phyloP scores from a whole-genome alignment of 2,329 filamentous ascomycete species.

The Phoma sp. region DNA sequence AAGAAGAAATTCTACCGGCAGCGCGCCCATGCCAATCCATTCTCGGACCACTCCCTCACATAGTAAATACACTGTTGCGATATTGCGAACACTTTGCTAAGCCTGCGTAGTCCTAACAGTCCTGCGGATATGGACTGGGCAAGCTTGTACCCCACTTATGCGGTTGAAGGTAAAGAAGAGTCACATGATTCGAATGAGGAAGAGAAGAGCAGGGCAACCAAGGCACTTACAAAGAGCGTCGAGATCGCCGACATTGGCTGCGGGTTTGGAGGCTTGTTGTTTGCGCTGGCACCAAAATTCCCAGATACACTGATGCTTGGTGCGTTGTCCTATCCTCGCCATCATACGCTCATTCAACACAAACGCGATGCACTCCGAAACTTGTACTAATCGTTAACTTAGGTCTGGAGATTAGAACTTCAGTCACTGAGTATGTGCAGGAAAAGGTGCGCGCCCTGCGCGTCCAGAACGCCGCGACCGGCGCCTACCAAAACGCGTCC shows the following conservation, averaged over 20 bases:
- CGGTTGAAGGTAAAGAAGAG: slow-evolving; percentile 14
- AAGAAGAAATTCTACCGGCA: slow-evolving; percentile 97
- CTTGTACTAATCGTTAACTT: neutral
- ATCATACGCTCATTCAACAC: neutral
- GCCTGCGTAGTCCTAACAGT: slow-evolving; percentile 68
- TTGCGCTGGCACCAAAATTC: slow-evolving; percentile 81
- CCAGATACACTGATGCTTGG: slow-evolving; percentile 85
- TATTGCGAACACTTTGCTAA: slow-evolving; percentile 19
- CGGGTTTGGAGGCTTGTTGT: slow-evolving; percentile 89
- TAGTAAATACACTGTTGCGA: slow-evolving; percentile 68
- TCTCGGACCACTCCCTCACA: slow-evolving; percentile 87
- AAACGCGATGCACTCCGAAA: neutral
- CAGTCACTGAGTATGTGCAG: slow-evolving; percentile 89
- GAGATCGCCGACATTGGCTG: slow-evolving; percentile 97
- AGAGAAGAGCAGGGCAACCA: slow-evolving; percentile 20
- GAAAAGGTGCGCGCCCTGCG: slow-evolving; percentile 85
- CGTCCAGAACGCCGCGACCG: slow-evolving; percentile 61
- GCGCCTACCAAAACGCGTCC: slow-evolving; percentile 81
- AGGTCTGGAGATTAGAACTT: slow-evolving; percentile 91
- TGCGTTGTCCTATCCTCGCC: slow-evolving; percentile 50
- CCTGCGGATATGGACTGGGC: slow-evolving; percentile 94
- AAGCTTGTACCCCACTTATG: slow-evolving; percentile 77
- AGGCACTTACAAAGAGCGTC: slow-evolving; percentile 68
- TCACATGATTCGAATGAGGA: slow-evolving; percentile 41
- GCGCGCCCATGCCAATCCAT: slow-evolving; percentile 95